Evolutionary conservation across 2,329 filamentous ascomycete species (phyloP).

Genomic region (Ascochyta fabae): DNA sequence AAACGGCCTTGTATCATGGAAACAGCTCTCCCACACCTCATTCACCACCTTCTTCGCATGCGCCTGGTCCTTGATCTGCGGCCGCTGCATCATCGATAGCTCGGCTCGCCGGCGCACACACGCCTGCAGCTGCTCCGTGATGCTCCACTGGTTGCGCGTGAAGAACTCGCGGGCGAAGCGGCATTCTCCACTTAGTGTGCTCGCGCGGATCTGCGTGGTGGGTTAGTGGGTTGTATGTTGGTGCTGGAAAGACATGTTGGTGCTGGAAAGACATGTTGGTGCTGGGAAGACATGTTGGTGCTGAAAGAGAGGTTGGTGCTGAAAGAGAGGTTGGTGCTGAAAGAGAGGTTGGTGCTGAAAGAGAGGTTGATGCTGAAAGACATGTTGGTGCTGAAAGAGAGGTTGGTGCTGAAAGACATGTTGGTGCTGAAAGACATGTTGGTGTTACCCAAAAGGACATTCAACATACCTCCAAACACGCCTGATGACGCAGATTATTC

Average conservation of each 20-base stretch:
- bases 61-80: conserved; percentile 81
- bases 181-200: conserved; percentile 92
- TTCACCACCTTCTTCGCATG: conserved; percentile 90
- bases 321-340: too few relatives aligned
- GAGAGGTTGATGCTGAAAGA: too few relatives aligned
- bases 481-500: conserved; percentile 82
- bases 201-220: conserved; percentile 74
- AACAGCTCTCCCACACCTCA: conserved; percentile 99
- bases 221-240: too few relatives aligned
- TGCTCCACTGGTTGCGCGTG: conserved; percentile 80
- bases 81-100: conserved; percentile 77
- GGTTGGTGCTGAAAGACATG: too few relatives aligned
- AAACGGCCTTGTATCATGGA: conserved; percentile 90
- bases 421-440: too few relatives aligned
- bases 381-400: too few relatives aligned
- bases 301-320: too few relatives aligned
- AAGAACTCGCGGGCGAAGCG: conserved; percentile 87
- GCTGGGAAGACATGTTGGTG: too few relatives aligned
- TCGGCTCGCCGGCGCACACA: conserved; percentile 86
- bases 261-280: too few relatives aligned
- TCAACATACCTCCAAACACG: conserved; percentile 80
- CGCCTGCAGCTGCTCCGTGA: conserved; percentile 92
- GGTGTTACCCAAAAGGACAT: too few relatives aligned
- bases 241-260: too few relatives aligned
- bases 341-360: too few relatives aligned